These are phyloP conservation scores for Trichoderma brevicompactum DNA, from an alignment of 2,329 filamentous ascomycete genomes.

Conservation along the genomic window DNA sequence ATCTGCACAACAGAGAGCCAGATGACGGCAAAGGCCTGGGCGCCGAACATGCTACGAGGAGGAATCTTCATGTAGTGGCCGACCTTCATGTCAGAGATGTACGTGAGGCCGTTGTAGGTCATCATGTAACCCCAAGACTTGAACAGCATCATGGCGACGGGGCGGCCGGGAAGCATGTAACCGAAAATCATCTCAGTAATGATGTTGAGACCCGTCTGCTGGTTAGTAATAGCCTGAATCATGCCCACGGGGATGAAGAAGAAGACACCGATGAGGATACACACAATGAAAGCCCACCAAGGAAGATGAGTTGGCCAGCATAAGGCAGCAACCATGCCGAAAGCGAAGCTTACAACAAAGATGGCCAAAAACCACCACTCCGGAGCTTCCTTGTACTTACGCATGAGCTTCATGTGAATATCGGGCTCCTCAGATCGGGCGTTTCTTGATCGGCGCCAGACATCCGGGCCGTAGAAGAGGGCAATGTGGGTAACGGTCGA, in stretches of 20 bases:
- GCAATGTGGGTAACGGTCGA: slow-evolving; percentile 56
- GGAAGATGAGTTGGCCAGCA: slow-evolving; percentile 47
- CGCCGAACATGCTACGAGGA: slow-evolving; percentile 54
- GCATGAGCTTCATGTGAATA: slow-evolving; percentile 60
- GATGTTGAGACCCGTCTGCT: slow-evolving; percentile 54
- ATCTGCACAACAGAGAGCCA: slow-evolving; percentile 48
- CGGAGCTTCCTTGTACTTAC: slow-evolving; percentile 58
- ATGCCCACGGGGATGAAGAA: slow-evolving; percentile 51
- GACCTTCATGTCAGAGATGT: slow-evolving; percentile 56
- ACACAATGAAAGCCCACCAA: slow-evolving; percentile 50
- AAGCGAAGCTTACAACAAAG: slow-evolving; percentile 54
- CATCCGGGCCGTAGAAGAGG: slow-evolving; percentile 57
- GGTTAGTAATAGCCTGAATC: slow-evolving; percentile 55
- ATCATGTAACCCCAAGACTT: slow-evolving; percentile 54
- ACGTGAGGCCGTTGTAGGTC: slow-evolving; percentile 52
- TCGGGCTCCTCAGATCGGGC: slow-evolving; percentile 51
- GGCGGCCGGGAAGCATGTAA: slow-evolving; percentile 53
- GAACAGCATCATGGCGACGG: slow-evolving; percentile 57
- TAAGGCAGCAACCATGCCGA: slow-evolving; percentile 48
- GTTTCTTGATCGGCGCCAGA: slow-evolving; percentile 43
- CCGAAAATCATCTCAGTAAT: slow-evolving; percentile 55
- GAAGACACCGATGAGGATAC: slow-evolving; percentile 47
- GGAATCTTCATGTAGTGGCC: slow-evolving; percentile 60
- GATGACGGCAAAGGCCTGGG: slow-evolving; percentile 48
- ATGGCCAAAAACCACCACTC: slow-evolving; percentile 60